Evolutionary conservation across 176 grass and related monocot species (phyloP).

Genomic region (Avena eriantha): DNA sequence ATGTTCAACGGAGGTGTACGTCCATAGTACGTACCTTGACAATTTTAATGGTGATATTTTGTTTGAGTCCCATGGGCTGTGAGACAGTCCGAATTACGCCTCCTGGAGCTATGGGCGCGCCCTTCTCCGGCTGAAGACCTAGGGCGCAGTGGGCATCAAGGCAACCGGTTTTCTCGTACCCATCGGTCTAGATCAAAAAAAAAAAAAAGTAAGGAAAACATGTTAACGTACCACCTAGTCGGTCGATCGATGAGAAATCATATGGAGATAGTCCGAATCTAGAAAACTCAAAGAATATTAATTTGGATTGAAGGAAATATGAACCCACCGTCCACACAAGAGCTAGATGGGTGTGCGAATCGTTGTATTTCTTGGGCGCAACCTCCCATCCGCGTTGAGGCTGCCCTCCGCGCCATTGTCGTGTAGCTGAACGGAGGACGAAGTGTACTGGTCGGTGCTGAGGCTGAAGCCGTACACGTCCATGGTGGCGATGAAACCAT

Average conservation of each 20-base stretch:
- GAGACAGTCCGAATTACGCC: not conserved
- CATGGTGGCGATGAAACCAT: constrained; percentile 14
- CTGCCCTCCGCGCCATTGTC: not conserved
- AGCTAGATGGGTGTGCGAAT: not conserved
- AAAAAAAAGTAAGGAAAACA: not conserved
- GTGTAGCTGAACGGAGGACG: not conserved
- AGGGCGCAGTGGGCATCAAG: not conserved
- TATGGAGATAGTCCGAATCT: too few species aligned
- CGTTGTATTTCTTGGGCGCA: not conserved
- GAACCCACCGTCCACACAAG: not conserved
- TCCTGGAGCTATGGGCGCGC: not conserved
- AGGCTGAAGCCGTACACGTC: not conserved
- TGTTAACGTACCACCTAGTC: not conserved
- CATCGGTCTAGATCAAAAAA: not conserved
- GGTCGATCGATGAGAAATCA: too few species aligned
- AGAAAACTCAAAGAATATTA: too few species aligned
- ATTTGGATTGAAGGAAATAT: too few species aligned
- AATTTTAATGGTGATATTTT: not conserved
- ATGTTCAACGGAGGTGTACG: not conserved
- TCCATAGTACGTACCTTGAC: not conserved
- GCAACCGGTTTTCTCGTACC: not conserved
- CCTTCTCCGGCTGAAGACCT: not conserved
- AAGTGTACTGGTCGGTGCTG: not conserved
- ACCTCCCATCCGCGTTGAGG: not conserved
- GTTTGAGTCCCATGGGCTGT: not conserved